phyloP scores from a whole-genome alignment of 2,329 filamentous ascomycete species.

The Escovopsis sp. region DNA sequence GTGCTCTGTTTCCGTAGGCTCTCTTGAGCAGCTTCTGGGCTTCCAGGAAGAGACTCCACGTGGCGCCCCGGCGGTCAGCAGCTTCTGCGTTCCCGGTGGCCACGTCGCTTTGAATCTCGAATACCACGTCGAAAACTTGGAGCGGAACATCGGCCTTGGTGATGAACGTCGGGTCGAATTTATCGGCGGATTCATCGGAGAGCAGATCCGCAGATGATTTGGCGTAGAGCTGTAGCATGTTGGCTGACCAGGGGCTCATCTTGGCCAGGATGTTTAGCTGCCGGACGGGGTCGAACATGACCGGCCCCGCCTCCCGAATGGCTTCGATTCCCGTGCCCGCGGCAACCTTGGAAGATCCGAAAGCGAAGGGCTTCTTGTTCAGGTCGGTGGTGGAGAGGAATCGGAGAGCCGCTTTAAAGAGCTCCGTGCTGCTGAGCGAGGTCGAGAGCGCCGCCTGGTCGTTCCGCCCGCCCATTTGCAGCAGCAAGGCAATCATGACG shows the following conservation, averaged over 20 bases:
- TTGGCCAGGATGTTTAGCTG: conserved; percentile 78
- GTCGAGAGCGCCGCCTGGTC: conserved; percentile 59
- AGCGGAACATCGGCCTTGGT: conserved; percentile 38
- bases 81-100: conserved; percentile 12
- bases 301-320: conserved; percentile 38
- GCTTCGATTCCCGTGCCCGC: conserved; percentile 13
- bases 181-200: conserved; percentile 57
- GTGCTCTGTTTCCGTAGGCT: conserved; percentile 62
- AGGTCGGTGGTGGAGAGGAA: conserved; percentile 66
- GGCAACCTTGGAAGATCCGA: conserved; percentile 22
- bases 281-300: conserved; percentile 63
- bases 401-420: conserved; percentile 91
- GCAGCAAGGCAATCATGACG: conserved; percentile 60
- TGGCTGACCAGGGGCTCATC: conserved; percentile 76
- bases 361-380: conserved; percentile 46
- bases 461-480: conserved; percentile 62
- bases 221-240: conserved; percentile 58
- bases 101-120: conserved; percentile 21
- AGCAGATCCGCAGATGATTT: conserved; percentile 59
- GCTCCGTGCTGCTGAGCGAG: conserved; percentile 77
- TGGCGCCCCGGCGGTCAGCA: conserved; percentile 27
- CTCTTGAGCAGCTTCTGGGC: conserved; percentile 51
- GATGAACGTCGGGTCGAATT: conserved; percentile 79
- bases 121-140: conserved; percentile 38
- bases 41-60: conserved; percentile 35